Percentiles rank a stretch among this genome's conserved stretches.
phyloP scores from a whole-genome alignment of 352 stramenopile species.

The Paralagenidium karlingii region DNA sequence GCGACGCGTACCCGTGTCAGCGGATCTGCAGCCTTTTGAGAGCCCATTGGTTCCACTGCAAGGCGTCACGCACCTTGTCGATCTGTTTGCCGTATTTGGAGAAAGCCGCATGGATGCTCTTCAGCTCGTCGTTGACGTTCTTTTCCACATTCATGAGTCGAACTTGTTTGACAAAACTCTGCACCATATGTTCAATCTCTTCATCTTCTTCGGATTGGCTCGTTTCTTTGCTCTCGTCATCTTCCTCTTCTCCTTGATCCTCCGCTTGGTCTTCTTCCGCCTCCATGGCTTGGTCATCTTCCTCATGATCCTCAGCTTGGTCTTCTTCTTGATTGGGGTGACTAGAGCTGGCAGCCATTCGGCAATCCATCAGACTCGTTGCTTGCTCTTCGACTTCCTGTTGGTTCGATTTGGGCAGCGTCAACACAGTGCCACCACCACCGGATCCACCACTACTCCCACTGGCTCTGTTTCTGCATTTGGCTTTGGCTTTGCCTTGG shows the following conservation, averaged over 20 bases:
- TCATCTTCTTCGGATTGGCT: no score
- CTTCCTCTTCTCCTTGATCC: no score
- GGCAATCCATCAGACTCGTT: no score
- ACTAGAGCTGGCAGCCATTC: neutral
- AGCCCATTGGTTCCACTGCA: neutral
- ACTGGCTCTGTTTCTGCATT: constrained; percentile 5
- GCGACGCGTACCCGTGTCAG: no score
- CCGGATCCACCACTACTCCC: no score
- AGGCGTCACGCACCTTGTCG: constrained; percentile 35
- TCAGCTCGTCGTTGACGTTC: constrained; percentile 51
- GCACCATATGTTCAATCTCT: constrained; percentile 47
- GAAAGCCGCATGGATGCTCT: constrained; percentile 47
- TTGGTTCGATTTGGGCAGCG: no score
- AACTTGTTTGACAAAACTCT: constrained; percentile 52
- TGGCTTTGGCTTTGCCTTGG: neutral
- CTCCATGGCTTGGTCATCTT: neutral
- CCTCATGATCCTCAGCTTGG: neutral
- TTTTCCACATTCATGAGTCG: constrained; percentile 59
- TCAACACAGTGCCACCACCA: no score
- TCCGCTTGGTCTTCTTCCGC: neutral
- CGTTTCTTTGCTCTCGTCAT: no score
- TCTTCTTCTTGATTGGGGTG: neutral
- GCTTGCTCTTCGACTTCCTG: constrained; percentile 25
- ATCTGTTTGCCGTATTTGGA: constrained; percentile 75
- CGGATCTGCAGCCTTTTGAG: neutral